These are phyloP conservation scores for Suillus placidus DNA, from an alignment of 768 basidiomycete genomes.

Conservation along the genomic window DNA sequence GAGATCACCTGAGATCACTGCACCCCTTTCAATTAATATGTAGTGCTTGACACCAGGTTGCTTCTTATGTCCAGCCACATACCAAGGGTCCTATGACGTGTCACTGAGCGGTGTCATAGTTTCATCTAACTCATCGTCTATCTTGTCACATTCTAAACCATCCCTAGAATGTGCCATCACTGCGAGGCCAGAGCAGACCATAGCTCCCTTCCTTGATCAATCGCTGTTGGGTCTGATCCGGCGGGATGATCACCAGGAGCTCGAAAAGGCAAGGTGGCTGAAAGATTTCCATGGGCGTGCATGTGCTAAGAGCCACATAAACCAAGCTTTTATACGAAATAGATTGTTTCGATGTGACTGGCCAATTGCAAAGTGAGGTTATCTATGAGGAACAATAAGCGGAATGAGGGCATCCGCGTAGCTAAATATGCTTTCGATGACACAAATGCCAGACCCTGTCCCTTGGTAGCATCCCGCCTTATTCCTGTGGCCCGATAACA, in stretches of 20 bases:
- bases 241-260: background rate
- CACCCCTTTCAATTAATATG: slow-evolving; percentile 6
- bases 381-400: background rate
- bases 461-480: slow-evolving; percentile 1
- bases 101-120: slow-evolving; percentile 6
- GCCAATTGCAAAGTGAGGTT: background rate
- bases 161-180: slow-evolving; percentile 2
- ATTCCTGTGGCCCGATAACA: slow-evolving; percentile 3
- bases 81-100: background rate
- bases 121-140: slow-evolving; percentile 8
- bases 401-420: slow-evolving; percentile 13
- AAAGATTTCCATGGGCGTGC: background rate
- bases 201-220: background rate
- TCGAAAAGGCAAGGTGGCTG: background rate
- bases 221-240: slow-evolving; percentile 3
- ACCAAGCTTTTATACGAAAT: background rate
- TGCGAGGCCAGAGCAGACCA: background rate
- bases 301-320: background rate
- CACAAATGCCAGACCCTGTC: slow-evolving; percentile 1
- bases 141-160: slow-evolving; percentile 4
- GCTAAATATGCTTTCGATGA: slow-evolving; percentile 5
- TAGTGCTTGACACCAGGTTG: background rate
- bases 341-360: background rate
- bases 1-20: slow-evolving; percentile 1
- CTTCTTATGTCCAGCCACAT: background rate